Percentiles rank a stretch among this genome's conserved stretches.
Evolutionary conservation across 352 stramenopile genomes (phyloP).

Genomic region (Phytopythium mirpurense): DNA sequence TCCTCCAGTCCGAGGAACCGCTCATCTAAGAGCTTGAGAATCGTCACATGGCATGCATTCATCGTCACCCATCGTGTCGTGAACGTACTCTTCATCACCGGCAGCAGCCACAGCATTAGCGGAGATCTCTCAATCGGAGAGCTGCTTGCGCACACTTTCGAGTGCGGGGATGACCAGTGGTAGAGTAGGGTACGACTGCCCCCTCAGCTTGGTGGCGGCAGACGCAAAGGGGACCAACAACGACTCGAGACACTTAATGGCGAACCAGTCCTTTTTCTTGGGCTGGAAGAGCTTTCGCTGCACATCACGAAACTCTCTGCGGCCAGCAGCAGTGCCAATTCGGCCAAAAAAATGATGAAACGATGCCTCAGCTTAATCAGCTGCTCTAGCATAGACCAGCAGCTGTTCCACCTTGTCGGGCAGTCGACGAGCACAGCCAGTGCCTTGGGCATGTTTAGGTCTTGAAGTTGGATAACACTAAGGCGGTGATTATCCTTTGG

Average conservation of each 20-base stretch:
- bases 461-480: neutral
- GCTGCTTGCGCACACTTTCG: constrained; percentile 1
- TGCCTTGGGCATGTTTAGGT: neutral
- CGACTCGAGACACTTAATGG: constrained; percentile 5
- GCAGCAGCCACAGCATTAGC: neutral
- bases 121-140: constrained; percentile 9
- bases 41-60: constrained; percentile 6
- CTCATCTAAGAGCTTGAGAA: constrained; percentile 3
- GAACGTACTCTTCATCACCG: constrained; percentile 1
- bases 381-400: constrained; percentile 8
- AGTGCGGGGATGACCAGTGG: constrained; percentile 7
- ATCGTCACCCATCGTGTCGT: constrained; percentile 10
- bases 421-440: neutral
- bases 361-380: constrained; percentile 2
- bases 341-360: constrained; percentile 3
- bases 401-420: constrained; percentile 11
- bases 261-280: constrained; percentile 5
- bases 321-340: neutral
- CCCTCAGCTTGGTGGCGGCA: neutral
- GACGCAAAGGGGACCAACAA: constrained; percentile 5
- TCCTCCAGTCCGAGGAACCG: neutral
- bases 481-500: neutral
- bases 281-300: neutral
- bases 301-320: constrained; percentile 6
- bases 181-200: constrained; percentile 7